Evolutionary conservation across 768 basidiomycete genomes (phyloP), one percentile per base, ranked within the genome.

Genomic region (Serendipita vermifera): DNA sequence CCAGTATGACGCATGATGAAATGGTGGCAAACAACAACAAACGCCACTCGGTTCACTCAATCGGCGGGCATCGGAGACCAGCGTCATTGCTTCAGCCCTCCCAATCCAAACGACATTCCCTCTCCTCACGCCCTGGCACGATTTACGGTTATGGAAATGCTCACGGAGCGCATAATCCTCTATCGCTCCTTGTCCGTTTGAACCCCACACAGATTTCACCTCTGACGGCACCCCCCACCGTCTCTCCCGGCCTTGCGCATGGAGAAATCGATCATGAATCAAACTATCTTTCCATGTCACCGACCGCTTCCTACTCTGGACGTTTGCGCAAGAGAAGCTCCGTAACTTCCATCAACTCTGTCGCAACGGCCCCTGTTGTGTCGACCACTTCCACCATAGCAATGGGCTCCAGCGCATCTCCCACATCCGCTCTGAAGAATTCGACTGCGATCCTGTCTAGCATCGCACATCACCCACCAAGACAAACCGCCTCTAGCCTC

Each of bases 1-100:
- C 46, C 9, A 51, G 15, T 9, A 51, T 51, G 46, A 51, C 46
- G 5, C 46, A 51, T n/a, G 46, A 51, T 31, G 46, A 51, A 31
- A 51, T 51, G 46, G 46, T 51, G 15, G 46, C 46, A 31, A 20
- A 22, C 22, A 51, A 51, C 46, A 15, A 51, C 29, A 51, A 51
- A n/a, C 46, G 46, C 20, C 46, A 51, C 27, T 51, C 46, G 17
- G n/a, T 51, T 17, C 46, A 51, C 27, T 51, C 46, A 26, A 26
- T 29, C n/a, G 46, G 46, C n/a, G 46, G 20, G 29, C 20, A 51
- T 7, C 46, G 46, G 7, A 20, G 46, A 31, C 46, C 46, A 9
- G 7, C 31, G 29, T 51, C 46, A 9, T 31, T 51, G n/a, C 31
- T 51, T 29, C 46, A 51, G 46, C 46, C 46, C 11, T 51, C 46